These are phyloP conservation scores for Fusarium sp. DNA, from an alignment of 2,329 filamentous ascomycete genomes.

Conservation along the genomic window DNA sequence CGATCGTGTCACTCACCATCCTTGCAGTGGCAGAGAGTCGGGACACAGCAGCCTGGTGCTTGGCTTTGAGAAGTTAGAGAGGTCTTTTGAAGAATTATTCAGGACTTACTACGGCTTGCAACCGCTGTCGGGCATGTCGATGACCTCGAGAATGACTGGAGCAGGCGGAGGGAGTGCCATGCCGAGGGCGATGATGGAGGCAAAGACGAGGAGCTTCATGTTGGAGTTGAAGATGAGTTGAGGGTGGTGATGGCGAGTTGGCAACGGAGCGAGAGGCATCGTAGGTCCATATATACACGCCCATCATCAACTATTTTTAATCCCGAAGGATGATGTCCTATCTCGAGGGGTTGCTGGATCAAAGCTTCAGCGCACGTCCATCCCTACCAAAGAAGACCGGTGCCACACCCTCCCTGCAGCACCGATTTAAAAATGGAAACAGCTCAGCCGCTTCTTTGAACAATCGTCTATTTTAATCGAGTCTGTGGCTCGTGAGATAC, in stretches of 20 bases:
- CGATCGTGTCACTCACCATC: conserved; percentile 22
- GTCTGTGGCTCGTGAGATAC: too few species aligned
- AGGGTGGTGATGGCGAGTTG: not conserved
- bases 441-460: too few species aligned
- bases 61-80: conserved; percentile 23
- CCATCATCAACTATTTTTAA: not conserved
- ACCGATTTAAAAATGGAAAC: too few species aligned
- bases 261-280: not conserved
- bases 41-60: conserved; percentile 32
- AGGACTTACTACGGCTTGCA: conserved; percentile 29
- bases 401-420: too few species aligned
- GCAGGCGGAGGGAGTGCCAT: conserved; percentile 7
- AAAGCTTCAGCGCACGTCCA: not conserved
- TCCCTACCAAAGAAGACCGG: not conserved
- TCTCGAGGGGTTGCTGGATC: not conserved
- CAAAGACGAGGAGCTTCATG: conserved; percentile 29
- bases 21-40: conserved; percentile 32
- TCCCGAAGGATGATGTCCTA: not conserved
- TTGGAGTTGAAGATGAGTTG: not conserved
- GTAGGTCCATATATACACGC: conserved; percentile 25
- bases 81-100: fast-evolving
- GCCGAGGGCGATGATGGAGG: conserved; percentile 7
- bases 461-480: too few species aligned
- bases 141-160: conserved; percentile 12
- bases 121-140: conserved; percentile 21